Conservation (phyloP, 306 rosid species). For the Quercus cerris region DNA sequence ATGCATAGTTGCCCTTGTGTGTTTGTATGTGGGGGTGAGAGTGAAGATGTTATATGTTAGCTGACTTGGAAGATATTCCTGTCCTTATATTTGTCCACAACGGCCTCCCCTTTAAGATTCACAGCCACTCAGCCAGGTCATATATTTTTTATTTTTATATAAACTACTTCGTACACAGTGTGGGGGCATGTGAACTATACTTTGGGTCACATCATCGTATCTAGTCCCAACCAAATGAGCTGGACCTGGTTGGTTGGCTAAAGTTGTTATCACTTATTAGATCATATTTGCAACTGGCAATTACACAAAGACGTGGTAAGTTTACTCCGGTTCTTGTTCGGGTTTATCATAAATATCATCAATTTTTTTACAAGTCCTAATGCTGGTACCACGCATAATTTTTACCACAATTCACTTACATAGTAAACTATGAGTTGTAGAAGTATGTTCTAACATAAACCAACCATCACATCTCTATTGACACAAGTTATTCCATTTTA, state of each 20-base stretch:
- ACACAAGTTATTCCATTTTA: fast-evolving
- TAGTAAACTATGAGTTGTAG: fast-evolving
- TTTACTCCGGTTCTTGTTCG: neutral
- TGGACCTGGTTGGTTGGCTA: neutral
- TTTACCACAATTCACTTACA: too few species aligned
- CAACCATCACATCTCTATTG: fast-evolving
- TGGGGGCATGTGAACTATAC: conserved; percentile 22
- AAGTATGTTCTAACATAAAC: fast-evolving
- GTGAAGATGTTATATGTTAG: too few species aligned
- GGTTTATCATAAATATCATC: neutral
- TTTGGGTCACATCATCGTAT: conserved; percentile 31
- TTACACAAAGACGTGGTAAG: too few species aligned
- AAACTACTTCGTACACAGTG: neutral
- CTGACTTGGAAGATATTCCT: neutral
- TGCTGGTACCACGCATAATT: fast-evolving
- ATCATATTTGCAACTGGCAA: neutral
- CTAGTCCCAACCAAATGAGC: neutral
- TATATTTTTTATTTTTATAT: neutral
- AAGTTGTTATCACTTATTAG: neutral
- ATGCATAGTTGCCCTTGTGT: too few species aligned
- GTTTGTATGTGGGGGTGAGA: too few species aligned
- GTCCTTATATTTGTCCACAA: neutral
- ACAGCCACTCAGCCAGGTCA: neutral
- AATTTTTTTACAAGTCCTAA: neutral
- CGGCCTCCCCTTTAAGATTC: neutral